These are phyloP conservation scores for Ceratobasidium sp. DNA, from an alignment of 1,284 basidiomycete species.

Conservation along the genomic window DNA sequence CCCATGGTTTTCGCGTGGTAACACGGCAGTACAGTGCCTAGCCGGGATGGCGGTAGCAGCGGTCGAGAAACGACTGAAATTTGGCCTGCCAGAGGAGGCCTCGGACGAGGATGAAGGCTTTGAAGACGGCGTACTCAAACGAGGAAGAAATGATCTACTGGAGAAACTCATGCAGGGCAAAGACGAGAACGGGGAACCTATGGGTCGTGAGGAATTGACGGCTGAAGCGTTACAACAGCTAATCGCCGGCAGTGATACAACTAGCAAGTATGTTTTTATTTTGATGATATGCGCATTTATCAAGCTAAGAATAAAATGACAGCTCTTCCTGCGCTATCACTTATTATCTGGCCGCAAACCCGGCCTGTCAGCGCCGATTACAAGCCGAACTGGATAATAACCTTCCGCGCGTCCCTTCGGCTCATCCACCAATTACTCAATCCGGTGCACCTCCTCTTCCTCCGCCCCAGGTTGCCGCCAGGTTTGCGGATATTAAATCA, in stretches of 20 bases:
- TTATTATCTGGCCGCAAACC: constrained; percentile 78
- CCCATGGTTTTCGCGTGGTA: constrained; percentile 79
- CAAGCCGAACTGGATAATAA: constrained; percentile 81
- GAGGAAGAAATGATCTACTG: constrained; percentile 71
- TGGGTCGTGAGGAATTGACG: constrained; percentile 81
- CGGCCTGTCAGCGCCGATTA: constrained; percentile 69
- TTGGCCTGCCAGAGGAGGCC: constrained; percentile 21
- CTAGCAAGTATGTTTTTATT: constrained; percentile 83
- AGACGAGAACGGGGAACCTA: constrained; percentile 78
- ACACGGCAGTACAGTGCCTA: constrained; percentile 72
- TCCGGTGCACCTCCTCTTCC: neutral
- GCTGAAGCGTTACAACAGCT: constrained; percentile 86
- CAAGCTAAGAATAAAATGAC: too few relatives aligned
- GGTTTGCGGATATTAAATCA: constrained; percentile 60
- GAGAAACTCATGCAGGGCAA: constrained; percentile 78
- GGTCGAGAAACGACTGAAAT: constrained; percentile 73
- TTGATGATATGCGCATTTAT: too few relatives aligned
- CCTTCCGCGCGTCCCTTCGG: constrained; percentile 49
- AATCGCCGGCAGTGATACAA: constrained; percentile 82
- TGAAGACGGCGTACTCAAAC: constrained; percentile 59
- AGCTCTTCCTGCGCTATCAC: constrained; percentile 85
- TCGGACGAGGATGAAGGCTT: neutral
- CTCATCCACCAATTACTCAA: constrained; percentile 1
- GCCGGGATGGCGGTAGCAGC: constrained; percentile 83
- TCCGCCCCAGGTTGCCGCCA: neutral